phyloP scores from a whole-genome alignment of 2,329 filamentous ascomycete genomes.

The Xylaria sp. region DNA sequence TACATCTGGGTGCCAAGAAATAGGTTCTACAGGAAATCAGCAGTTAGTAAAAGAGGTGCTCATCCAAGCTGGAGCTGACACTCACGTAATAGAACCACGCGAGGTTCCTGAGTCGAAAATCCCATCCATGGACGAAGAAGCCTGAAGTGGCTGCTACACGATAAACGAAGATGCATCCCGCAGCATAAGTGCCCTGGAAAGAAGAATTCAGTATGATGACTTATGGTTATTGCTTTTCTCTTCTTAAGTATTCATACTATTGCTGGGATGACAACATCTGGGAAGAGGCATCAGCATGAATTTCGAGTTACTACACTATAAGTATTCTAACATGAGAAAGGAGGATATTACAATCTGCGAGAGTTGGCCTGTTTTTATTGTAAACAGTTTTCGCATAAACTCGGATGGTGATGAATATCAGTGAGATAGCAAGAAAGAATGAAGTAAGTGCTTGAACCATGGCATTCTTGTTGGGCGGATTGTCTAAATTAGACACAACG shows the following conservation, averaged over 20 bases:
- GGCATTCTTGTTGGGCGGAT: conserved; percentile 27
- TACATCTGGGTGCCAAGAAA: conserved; percentile 6
- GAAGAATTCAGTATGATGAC: not conserved
- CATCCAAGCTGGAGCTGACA: not conserved
- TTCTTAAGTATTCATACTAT: conserved; percentile 14
- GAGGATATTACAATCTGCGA: conserved; percentile 25
- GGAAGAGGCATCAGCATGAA: conserved; percentile 3
- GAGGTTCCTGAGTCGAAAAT: conserved; percentile 1
- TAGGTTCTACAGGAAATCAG: not conserved
- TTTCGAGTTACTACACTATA: not conserved
- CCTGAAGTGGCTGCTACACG: conserved; percentile 15
- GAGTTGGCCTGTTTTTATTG: conserved; percentile 14
- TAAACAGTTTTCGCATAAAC: conserved; percentile 25
- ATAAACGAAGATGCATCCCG: conserved; percentile 14
- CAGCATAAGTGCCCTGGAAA: conserved; percentile 6
- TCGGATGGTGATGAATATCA: conserved; percentile 20
- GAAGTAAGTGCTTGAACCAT: conserved; percentile 22
- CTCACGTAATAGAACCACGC: conserved; percentile 12
- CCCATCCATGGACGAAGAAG: conserved; percentile 17
- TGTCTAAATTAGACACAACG: conserved; percentile 23
- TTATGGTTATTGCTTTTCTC: not conserved
- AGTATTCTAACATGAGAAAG: not conserved
- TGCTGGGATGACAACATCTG: conserved; percentile 25
- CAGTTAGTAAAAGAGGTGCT: not conserved
- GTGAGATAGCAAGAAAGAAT: conserved; percentile 25